Percentiles rank a stretch among this genome's conserved stretches.
These are phyloP conservation scores for Monocercomonoides exilis DNA, from an alignment of 78 protist genomes.

Conservation along the genomic window DNA sequence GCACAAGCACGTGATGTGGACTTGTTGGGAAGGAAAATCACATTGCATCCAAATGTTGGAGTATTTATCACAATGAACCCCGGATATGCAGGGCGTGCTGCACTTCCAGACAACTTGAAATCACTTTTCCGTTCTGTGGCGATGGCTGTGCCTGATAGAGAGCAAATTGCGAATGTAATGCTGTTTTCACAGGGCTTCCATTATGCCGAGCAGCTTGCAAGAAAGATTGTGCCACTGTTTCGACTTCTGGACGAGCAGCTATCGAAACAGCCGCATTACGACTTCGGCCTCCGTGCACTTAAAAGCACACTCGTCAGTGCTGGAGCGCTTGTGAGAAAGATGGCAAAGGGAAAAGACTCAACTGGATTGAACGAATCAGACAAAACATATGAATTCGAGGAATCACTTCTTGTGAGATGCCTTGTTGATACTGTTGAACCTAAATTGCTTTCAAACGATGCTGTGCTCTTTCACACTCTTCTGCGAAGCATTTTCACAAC, in stretches of 20 bases:
- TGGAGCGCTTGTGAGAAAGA: slow-evolving; percentile 48
- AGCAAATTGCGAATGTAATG: slow-evolving; percentile 91
- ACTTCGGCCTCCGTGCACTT: slow-evolving; percentile 96
- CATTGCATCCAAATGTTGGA: slow-evolving; percentile 57
- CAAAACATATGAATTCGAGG: slow-evolving; percentile 14
- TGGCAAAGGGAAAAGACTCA: not conserved
- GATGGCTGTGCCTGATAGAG: slow-evolving; percentile 82
- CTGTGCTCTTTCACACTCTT: slow-evolving; percentile 61
- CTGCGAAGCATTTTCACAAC: slow-evolving; percentile 84
- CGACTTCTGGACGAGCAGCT: slow-evolving; percentile 80
- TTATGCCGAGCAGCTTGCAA: slow-evolving; percentile 70
- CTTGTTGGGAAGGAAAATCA: slow-evolving; percentile 40
- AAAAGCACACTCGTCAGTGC: slow-evolving; percentile 83
- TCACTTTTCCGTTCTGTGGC: slow-evolving; percentile 76
- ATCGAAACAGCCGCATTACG: slow-evolving; percentile 89
- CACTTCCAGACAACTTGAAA: slow-evolving; percentile 97
- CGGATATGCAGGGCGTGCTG: slow-evolving; percentile 96
- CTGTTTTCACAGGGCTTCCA: slow-evolving; percentile 91
- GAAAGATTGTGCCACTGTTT: slow-evolving; percentile 89
- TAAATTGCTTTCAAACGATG: slow-evolving; percentile 43
- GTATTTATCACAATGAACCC: slow-evolving; percentile 99
- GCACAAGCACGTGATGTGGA: slow-evolving; percentile 26
- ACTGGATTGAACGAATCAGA: not conserved
- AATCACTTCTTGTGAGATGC: slow-evolving; percentile 33
- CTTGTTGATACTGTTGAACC: slow-evolving; percentile 22